Base-by-base conservation (phyloP, 768 basidiomycete species). In the Auricularia heimuer region DNA sequence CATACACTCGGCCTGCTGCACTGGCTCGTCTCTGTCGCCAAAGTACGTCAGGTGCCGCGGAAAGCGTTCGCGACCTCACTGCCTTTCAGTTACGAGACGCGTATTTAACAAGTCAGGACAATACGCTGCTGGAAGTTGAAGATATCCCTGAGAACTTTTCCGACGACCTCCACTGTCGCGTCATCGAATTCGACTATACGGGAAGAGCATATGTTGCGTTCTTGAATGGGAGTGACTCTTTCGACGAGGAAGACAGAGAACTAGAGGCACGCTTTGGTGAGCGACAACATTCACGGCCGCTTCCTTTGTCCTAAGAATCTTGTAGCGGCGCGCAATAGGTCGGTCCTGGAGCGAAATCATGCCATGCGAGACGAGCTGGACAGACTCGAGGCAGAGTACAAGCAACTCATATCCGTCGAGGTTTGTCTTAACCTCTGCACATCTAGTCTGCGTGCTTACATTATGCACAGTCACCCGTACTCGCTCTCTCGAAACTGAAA, bases 21-120 rank as follows among this genome's bases (percentile, higher is more conserved):
- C 75, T 99, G 97, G 97, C 77, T 99, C 14, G 91, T 90, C 7
- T 88, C 92, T 69, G 74, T 92, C 68, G 88, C 89, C 70, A 89
- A 88, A 77, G 96, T 95, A 70, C 47, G 47, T 34, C 80, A 73
- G n/a, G 16, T 66, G 8, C 62, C 18, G 4, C 24, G 29, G 29
- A 33, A 62, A 65, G 36, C 11, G 62, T 65, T n/a, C 24, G 47
- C 47, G 16, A 8, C 11, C 47, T 51, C 6, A 51, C 10, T 12
- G 47, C 8, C 11, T 51, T 42, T 6, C 47, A 51, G 47, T 21
- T 16, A 18, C 47, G 47, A 16, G 47, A 51, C 6, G 7, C 47
- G 21, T 88, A 89, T 69, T 70, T 88, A 60, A 77, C 81, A 54
- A 86, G 87, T 66, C 81, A 81, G 11, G 83, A 91, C 68, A 83